Conservation (phyloP, 225 moss, liverwort and hornwort species). For the Physcomitrium patens region DNA sequence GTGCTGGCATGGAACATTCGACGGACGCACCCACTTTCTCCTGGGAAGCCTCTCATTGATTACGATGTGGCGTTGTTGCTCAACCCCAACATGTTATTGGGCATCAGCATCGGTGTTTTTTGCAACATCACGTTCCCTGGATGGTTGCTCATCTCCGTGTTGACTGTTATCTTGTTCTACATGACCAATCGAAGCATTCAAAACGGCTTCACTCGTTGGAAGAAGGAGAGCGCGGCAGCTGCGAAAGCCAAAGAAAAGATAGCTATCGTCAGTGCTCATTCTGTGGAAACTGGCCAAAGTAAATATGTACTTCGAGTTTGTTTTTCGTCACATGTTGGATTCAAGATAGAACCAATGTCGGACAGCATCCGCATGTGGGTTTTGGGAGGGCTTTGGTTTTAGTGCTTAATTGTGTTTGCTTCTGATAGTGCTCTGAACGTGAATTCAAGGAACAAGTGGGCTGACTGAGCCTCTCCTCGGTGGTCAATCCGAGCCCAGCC, state of each 20-base stretch:
- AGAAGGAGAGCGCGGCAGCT: constrained; percentile 27
- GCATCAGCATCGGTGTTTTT: constrained; percentile 39
- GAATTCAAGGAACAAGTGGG: constrained; percentile 14
- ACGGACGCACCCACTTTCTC: constrained; percentile 27
- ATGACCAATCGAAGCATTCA: constrained; percentile 29
- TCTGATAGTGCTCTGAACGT: not conserved
- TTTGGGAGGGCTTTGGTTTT: not conserved
- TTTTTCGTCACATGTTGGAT: too few species aligned
- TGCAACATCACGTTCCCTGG: constrained; percentile 40
- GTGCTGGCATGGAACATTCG: constrained; percentile 29
- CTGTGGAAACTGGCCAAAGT: constrained; percentile 14
- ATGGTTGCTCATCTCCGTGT: constrained; percentile 34
- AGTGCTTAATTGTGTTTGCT: not conserved
- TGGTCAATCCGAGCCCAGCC: constrained; percentile 1
- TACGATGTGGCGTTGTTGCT: constrained; percentile 36
- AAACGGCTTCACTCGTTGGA: constrained; percentile 32
- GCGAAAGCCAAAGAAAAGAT: constrained; percentile 3
- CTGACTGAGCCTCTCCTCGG: constrained; percentile 19
- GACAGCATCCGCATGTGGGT: not conserved
- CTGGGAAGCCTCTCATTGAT: constrained; percentile 34
- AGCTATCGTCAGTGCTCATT: not conserved
- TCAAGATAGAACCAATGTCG: too few species aligned
- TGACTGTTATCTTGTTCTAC: constrained; percentile 29
- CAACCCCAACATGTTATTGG: constrained; percentile 44
- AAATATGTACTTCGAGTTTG: too few species aligned